Conservation (phyloP, 1,284 basidiomycete species). For the Tranzscheliella williamsii region DNA sequence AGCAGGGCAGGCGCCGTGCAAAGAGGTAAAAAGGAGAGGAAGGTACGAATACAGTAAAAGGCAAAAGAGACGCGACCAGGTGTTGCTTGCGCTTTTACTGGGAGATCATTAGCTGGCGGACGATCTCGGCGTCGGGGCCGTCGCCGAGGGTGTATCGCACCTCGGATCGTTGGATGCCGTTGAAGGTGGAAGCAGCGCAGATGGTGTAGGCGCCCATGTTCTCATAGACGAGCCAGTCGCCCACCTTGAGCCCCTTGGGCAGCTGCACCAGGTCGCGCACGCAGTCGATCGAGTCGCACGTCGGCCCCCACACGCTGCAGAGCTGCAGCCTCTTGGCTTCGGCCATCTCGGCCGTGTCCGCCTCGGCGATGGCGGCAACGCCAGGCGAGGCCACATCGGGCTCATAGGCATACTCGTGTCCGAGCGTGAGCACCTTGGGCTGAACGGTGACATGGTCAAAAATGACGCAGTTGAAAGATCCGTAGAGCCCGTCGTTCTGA, state of each 20-base stretch:
- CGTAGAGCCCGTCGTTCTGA: constrained; percentile 68
- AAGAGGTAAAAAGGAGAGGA: too few relatives aligned
- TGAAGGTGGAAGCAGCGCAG: constrained; percentile 85
- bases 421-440: constrained; percentile 74
- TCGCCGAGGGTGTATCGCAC: constrained; percentile 63
- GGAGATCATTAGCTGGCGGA: constrained; percentile 26
- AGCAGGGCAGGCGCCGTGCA: too few relatives aligned
- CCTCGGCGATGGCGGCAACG: constrained; percentile 6
- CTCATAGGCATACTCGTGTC: constrained; percentile 58
- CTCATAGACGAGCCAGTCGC: constrained; percentile 88
- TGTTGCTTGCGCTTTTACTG: too few relatives aligned
- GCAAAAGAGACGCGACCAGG: too few relatives aligned
- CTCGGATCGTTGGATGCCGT: constrained; percentile 66
- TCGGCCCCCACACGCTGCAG: constrained; percentile 68
- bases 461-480: constrained; percentile 95
- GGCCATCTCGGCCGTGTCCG: constrained; percentile 2
- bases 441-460: constrained; percentile 88
- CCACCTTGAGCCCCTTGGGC: constrained; percentile 62
- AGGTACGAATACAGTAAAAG: too few relatives aligned
- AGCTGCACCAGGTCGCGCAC: constrained; percentile 49
- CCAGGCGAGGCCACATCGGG: constrained; percentile 51
- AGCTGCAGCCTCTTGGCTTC: constrained; percentile 62
- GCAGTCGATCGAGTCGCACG: constrained; percentile 87
- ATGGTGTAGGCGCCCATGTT: constrained; percentile 94
- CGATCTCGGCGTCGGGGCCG: constrained; percentile 22